A percentile compares a stretch with the other conserved stretches of the same genome.
Conservation (phyloP, 768 basidiomycete species). For the Obba rivulosa region DNA sequence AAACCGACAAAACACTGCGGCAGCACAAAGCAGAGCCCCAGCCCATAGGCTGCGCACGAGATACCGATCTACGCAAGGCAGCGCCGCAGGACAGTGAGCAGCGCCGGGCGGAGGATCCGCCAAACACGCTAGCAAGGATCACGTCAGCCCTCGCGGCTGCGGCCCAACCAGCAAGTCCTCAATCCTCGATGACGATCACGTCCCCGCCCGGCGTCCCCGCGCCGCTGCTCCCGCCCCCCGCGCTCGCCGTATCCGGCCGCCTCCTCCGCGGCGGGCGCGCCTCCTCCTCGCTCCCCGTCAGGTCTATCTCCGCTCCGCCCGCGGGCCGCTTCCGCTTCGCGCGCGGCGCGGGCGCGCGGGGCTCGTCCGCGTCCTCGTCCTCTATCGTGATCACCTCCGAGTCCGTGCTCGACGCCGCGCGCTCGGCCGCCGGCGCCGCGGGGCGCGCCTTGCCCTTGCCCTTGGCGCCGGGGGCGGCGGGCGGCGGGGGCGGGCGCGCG, state of each 20-base stretch:
- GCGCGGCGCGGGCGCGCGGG: not conserved
- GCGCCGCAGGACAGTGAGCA: too few relatives aligned
- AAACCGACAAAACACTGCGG: too few relatives aligned
- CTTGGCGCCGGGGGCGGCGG: conserved; percentile 11
- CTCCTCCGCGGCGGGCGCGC: not conserved
- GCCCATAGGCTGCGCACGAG: too few relatives aligned
- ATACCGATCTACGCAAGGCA: too few relatives aligned
- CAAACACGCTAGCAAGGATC: too few relatives aligned
- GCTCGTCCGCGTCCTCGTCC: conserved; percentile 16
- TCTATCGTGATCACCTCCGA: conserved; percentile 19
- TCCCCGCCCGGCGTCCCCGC: conserved; percentile 6
- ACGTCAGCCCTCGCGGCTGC: too few relatives aligned
- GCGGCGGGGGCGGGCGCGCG: conserved; percentile 45
- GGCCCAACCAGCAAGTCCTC: not conserved
- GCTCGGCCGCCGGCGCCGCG: not conserved
- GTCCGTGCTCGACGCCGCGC: conserved; percentile 1
- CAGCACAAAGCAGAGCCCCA: too few relatives aligned
- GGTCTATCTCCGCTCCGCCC: conserved; percentile 2
- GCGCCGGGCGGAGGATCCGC: too few relatives aligned
- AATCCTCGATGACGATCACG: conserved; percentile 26
- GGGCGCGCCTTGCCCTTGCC: conserved; percentile 12
- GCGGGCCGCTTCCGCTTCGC: conserved; percentile 19
- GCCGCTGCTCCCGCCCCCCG: not conserved
- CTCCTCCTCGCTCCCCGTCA: conserved; percentile 1
- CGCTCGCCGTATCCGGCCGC: not conserved